Base-by-base conservation (phyloP, 345 rosid genomes). In the Luvunga scandens region DNA sequence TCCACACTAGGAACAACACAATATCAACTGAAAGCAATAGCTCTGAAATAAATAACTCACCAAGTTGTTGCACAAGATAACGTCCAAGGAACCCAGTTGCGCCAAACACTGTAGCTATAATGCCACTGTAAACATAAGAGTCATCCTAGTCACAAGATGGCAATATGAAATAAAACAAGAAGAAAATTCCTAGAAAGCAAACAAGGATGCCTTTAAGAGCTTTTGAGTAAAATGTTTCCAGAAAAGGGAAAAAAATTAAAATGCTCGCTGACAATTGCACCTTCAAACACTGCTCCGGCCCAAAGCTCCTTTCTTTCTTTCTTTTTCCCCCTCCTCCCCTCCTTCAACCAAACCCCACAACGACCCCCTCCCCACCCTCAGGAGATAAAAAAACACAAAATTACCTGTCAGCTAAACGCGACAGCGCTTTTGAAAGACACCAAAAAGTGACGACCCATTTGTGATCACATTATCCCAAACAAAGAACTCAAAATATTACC, bases 81-180 rank as follows among this genome's bases (percentile, higher is more conserved):
- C 99, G 97, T 81, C 99, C 99, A 1, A 97, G 92, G 84, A 97
- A 97, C 61, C 99, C 99, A 13, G 99, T 97, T 65, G 98, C 96
- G 81, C 99, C 98, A 80, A 97, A 97, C 30, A 94, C 99, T 5
- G 98, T 89, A 82, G 99, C 98, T 77, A 97, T 76, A 78, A 97
- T 87, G 69, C 99, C 98, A 91, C 99, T 94, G 88, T 64, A 77
- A 79, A 75, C 70, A 66, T 6, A 45, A 45, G 45, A 36, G 7
- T 4, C 21, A 28, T 16, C 56, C 3, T 14, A 50, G 53, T 69
- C n/a, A 42, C 19, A 42, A 64, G 60, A 66, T 18, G 13, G 14
- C 27, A 73, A 66, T 27, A 42, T 19, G 24, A 66, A 53, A 50
- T 48, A 50, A 71, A 48, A 6, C 24, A 14, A 28, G 18, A 50